Evolutionary conservation across 768 basidiomycete genomes (phyloP), one percentile per base, ranked within the genome.

Genomic region (Phlegmacium glaucopus): DNA sequence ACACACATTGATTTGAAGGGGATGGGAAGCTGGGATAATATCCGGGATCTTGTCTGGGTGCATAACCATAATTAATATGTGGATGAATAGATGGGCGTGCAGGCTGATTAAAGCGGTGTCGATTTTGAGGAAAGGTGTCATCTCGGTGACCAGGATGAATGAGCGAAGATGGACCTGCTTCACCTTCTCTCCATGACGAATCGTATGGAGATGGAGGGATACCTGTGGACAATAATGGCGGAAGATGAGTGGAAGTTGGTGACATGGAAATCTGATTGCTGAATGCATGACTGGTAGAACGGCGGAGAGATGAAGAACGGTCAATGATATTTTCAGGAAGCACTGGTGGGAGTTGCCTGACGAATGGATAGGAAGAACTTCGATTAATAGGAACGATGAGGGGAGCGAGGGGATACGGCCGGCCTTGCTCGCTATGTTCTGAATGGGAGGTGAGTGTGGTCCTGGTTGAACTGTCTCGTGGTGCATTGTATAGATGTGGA

Each of bases 81-180:
- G 49, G 28, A 13, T 51, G 60, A 40, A 55, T 48, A n/a, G 30
- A 52, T 48, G 41, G 44, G 44, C 58, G 58, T 9, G 51, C 54
- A 30, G 59, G 53, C 30, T 61, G 61, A 36, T 56, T 59, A 8
- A 51, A 59, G 18, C 60, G 59, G 39, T 57, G 55, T 26, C 53
- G 55, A 38, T 47, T 51, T 44, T 56, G 52, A 25, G 35, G 45
- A 16, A 44, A 42, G 32, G 36, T 29, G 27, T 51, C 45, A 41
- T 61, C 59, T 32, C 50, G 50, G 16, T 59, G 51, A 39, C 54
- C 37, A n/a, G 52, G 42, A 39, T 51, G 62, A 49, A 58, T 53
- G 50, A 70, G 61, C 1, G 67, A 70, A n/a, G 76, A 74, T 25
- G 68, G 71, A 6, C 76, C 75, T 30, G 74, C 68, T 51, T 78